Evolutionary conservation across 805 yeast genomes (phyloP).

Genomic region (Brettanomyces custersianus): DNA sequence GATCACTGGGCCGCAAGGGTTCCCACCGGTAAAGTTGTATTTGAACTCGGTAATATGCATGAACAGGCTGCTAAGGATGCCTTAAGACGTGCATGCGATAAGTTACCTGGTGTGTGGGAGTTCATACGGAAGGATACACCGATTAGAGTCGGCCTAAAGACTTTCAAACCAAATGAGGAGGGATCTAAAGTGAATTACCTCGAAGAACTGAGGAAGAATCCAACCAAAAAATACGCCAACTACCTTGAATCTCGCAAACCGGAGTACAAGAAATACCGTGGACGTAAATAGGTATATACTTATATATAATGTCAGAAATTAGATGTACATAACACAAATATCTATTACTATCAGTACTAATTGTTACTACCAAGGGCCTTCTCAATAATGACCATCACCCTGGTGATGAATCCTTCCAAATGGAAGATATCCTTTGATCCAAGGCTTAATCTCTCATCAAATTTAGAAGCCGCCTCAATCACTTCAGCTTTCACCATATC

Average conservation of each 20-base stretch:
- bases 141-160: conserved; percentile 64
- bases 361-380: conserved; percentile 12
- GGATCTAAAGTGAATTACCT: conserved; percentile 40
- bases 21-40: conserved; percentile 88
- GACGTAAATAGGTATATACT: conserved; percentile 15
- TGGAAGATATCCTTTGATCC: conserved; percentile 91
- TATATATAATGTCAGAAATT: conserved; percentile 1
- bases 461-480: conserved; percentile 52
- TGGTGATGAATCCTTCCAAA: conserved; percentile 88
- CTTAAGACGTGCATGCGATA: conserved; percentile 79
- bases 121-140: conserved; percentile 56
- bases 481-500: conserved; percentile 33
- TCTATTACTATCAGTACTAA: neutral
- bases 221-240: conserved; percentile 58
- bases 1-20: conserved; percentile 96
- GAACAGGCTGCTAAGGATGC: conserved; percentile 88
- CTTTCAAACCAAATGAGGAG: conserved; percentile 32
- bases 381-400: conserved; percentile 71
- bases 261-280: conserved; percentile 36
- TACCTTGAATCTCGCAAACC: conserved; percentile 40
- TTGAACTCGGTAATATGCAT: conserved; percentile 74
- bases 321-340: no score
- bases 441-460: conserved; percentile 78
- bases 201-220: conserved; percentile 44
- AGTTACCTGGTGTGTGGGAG: conserved; percentile 88